Evolutionary conservation across 371 early-diverging fungal genomes (phyloP).

Genomic region (Mortierella sp.): DNA sequence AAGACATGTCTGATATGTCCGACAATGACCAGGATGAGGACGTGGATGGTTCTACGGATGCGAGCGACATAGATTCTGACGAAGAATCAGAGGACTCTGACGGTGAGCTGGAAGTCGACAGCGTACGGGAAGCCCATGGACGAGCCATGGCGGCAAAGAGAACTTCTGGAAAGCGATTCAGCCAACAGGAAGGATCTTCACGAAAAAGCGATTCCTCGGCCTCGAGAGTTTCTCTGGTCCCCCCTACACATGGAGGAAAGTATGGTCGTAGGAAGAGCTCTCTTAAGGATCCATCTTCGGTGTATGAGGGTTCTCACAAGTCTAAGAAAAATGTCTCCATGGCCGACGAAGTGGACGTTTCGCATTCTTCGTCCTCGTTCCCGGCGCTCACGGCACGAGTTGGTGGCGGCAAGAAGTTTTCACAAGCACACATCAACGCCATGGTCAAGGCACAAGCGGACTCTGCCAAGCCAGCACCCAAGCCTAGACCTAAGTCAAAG

Average conservation of each 20-base stretch:
- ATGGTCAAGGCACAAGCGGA: conserved; percentile 31
- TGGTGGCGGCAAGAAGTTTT: conserved; percentile 53
- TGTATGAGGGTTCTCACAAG: conserved; percentile 28
- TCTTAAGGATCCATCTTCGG: conserved; percentile 30
- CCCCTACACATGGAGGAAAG: conserved; percentile 46
- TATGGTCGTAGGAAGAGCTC: conserved; percentile 48
- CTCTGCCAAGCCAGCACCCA: conserved; percentile 16
- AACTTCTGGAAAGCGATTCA: conserved; percentile 55
- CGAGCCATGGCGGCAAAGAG: conserved; percentile 45
- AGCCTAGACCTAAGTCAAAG: conserved; percentile 27
- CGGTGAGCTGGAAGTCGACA: conserved; percentile 20
- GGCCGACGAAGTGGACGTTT: conserved; percentile 31
- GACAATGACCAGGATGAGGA: conserved; percentile 37
- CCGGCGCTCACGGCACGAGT: conserved; percentile 9
- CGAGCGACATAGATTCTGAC: conserved; percentile 31
- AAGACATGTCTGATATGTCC: conserved; percentile 36
- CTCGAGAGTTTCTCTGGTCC: conserved; percentile 14
- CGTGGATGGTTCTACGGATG: conserved; percentile 16
- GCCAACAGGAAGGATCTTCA: conserved; percentile 12
- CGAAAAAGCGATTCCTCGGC: conserved; percentile 10
- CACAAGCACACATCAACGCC: conserved; percentile 49
- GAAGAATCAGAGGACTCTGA: conserved; percentile 26
- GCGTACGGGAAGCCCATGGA: conserved; percentile 24
- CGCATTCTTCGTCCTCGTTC: conserved; percentile 7
- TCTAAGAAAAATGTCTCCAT: conserved; percentile 52